Evolutionary conservation across 768 basidiomycete genomes (phyloP), one percentile per base, ranked within the genome.

Genomic region (Agaricus sinodeliciosus): DNA sequence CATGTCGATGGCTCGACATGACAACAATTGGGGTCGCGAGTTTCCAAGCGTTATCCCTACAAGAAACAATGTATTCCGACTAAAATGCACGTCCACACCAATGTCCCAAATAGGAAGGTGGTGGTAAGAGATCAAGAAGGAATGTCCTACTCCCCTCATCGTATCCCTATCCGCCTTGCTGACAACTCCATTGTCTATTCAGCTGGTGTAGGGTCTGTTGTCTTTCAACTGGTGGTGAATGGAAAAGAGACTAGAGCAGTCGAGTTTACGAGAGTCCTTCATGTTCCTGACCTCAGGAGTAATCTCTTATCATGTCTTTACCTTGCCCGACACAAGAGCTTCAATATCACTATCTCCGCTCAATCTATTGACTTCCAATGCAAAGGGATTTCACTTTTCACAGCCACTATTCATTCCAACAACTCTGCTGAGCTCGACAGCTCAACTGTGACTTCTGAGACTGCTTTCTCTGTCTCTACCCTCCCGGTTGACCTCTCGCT

Each of bases 221-320:
- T 51, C 12, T 56, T 59, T 49, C 13, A 31, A 16, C 57, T 54
- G 6, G 16, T 35, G 25, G 27, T 58, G 28, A 19, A 48, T 42
- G 49, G 43, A 47, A 35, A 37, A 35, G 5, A 40, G n/a, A 47
- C 34, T 15, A 36, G 42, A 36, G 50, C 54, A 16, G 45, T 60
- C n/a, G 45, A 49, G 13, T 58, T 60, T 42, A 54, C 27, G 27
- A 18, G 42, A 44, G 59, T 60, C 4, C 41, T 60, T 22, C 54
- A 59, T 54, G 54, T 59, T 19, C 59, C 59, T 16, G 47, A 22
- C 5, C 54, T 60, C 3, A 40, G 48, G 22, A 58, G 43, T 43
- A 60, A 60, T 31, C 54, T 59, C n/a, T 46, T 59, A 35, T 43
- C 58, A 42, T 48, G 43, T 42, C 55, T 48, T 0, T 48, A 48